Percentiles rank a stretch among this genome's conserved stretches.
Evolutionary conservation across 441 rosid genomes (phyloP).

Genomic region (Gossypium schwendimanii): DNA sequence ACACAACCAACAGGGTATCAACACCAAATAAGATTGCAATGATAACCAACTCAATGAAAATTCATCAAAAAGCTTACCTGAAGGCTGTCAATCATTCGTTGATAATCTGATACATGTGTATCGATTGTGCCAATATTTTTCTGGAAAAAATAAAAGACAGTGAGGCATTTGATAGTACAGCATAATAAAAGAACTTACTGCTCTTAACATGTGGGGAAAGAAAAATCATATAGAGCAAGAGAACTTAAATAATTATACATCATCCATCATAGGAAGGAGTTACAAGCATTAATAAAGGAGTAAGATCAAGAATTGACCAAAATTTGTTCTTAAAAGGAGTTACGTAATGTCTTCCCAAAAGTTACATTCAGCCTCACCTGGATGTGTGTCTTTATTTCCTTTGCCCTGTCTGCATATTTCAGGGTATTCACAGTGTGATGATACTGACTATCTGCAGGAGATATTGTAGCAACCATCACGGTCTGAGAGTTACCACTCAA

Average conservation of each 20-base stretch:
- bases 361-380: conserved; percentile 42
- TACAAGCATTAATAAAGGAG: neutral
- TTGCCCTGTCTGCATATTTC: conserved; percentile 93
- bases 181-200: neutral
- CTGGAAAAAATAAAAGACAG: conserved; percentile 26
- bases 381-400: conserved; percentile 88
- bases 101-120: conserved; percentile 85
- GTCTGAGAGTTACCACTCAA: conserved; percentile 61
- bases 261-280: neutral
- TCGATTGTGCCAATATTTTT: conserved; percentile 86
- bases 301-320: neutral
- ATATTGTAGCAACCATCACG: conserved; percentile 84
- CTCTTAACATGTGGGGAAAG: neutral
- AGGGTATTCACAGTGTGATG: conserved; percentile 86
- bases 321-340: conserved; percentile 1
- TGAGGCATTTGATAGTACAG: conserved; percentile 3
- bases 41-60: neutral
- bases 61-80: conserved; percentile 46
- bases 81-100: conserved; percentile 90
- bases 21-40: conserved; percentile 13
- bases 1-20: conserved; percentile 19
- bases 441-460: conserved; percentile 76
- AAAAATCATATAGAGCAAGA: neutral
- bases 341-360: neutral
- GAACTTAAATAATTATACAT: neutral